A percentile compares a stretch with the other conserved stretches of the same genome.
phyloP scores from a whole-genome alignment of 73 alveolate genomes.

The Blepharisma japonicum region DNA sequence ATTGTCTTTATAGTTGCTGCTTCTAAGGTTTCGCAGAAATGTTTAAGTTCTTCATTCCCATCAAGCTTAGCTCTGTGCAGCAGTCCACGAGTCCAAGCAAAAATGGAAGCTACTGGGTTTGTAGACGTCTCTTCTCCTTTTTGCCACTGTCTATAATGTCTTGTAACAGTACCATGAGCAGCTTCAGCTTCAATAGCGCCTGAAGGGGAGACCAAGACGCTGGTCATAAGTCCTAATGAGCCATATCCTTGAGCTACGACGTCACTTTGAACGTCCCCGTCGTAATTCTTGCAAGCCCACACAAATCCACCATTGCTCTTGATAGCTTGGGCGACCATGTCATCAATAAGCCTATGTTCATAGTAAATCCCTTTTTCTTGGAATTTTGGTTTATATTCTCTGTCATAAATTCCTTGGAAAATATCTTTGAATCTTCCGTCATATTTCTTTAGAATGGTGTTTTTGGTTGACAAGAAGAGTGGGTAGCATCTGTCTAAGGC shows the following conservation, averaged over 20 bases:
- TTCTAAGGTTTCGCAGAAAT: conserved; percentile 66
- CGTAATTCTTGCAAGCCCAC: conserved; percentile 94
- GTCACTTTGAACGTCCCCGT: conserved; percentile 88
- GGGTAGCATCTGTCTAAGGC: conserved; percentile 74
- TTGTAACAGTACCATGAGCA: conserved; percentile 90
- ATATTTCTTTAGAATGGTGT: conserved; percentile 82
- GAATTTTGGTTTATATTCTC: conserved; percentile 50
- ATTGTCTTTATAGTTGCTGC: conserved; percentile 56
- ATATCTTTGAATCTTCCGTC: conserved; percentile 89
- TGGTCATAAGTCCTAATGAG: conserved; percentile 73
- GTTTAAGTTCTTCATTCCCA: conserved; percentile 53
- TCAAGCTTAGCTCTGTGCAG: conserved; percentile 81
- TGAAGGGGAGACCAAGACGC: conserved; percentile 76
- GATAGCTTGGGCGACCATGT: conserved; percentile 80
- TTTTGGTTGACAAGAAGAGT: conserved; percentile 75
- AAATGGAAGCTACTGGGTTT: conserved; percentile 82
- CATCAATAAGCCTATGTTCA: conserved; percentile 86
- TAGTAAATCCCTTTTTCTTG: conserved; percentile 72
- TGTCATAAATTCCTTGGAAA: conserved; percentile 72
- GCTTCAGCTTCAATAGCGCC: conserved; percentile 87
- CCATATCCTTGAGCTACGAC: conserved; percentile 90
- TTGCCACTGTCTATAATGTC: conserved; percentile 82
- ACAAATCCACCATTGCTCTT: conserved; percentile 86
- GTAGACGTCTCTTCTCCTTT: conserved; percentile 83
- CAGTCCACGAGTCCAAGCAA: conserved; percentile 89